Percentiles rank a stretch among this genome's conserved stretches.
These are phyloP conservation scores for Vachellia collinsii DNA, from an alignment of 306 rosid genomes.

Conservation along the genomic window DNA sequence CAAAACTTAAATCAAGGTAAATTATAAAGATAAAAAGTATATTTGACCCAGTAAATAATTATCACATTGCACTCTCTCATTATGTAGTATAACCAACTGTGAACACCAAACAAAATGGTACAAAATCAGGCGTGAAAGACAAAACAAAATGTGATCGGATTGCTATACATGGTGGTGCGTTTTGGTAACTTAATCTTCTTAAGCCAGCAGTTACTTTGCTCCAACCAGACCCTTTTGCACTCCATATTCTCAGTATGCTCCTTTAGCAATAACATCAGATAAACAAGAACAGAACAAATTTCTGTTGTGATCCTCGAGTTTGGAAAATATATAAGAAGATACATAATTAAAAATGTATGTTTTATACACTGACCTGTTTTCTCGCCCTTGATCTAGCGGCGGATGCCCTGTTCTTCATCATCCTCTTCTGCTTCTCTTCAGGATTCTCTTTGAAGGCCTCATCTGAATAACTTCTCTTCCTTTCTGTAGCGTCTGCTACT, in stretches of 20 bases:
- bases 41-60: no score
- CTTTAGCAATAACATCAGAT: no score
- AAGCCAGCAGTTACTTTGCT: constrained; percentile 42
- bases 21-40: no score
- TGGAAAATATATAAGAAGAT: neutral
- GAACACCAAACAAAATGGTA: no score
- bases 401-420: constrained; percentile 73
- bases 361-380: constrained; percentile 57
- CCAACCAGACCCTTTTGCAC: constrained; percentile 41
- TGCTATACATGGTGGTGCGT: neutral
- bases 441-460: constrained; percentile 46
- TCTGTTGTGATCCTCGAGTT: neutral
- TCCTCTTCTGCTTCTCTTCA: constrained; percentile 65
- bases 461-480: constrained; percentile 42
- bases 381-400: constrained; percentile 80
- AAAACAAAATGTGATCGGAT: no score
- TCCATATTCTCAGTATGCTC: constrained; percentile 56
- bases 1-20: no score
- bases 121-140: neutral
- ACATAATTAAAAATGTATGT: neutral
- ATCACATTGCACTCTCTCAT: no score
- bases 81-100: no score
- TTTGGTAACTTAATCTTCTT: constrained; percentile 54
- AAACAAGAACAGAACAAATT: constrained; percentile 26
- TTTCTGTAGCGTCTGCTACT: constrained; percentile 4